These are phyloP conservation scores for Lichenothelia convexa DNA, from an alignment of 495 filamentous ascomycete genomes.

Conservation along the genomic window DNA sequence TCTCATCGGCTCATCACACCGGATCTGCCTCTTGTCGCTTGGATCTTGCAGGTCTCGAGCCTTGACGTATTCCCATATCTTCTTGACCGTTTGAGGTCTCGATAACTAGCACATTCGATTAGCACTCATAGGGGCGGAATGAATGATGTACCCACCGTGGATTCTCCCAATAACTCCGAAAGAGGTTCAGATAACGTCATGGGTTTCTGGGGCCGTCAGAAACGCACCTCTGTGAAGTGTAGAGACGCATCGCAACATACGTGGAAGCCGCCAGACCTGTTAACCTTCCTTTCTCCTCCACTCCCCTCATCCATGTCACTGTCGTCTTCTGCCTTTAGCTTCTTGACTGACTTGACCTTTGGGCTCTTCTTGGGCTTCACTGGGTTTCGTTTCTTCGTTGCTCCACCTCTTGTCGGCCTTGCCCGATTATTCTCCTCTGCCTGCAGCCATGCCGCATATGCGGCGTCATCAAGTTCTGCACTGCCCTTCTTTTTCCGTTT, in stretches of 20 bases:
- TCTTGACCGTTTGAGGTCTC: slow-evolving; percentile 86
- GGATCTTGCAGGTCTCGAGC: slow-evolving; percentile 76
- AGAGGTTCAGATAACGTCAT: slow-evolving; percentile 47
- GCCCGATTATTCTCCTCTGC: slow-evolving; percentile 68
- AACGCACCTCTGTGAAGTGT: slow-evolving; percentile 2
- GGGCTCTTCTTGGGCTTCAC: slow-evolving; percentile 30
- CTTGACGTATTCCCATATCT: slow-evolving; percentile 87
- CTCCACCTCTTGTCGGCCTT: slow-evolving; percentile 52
- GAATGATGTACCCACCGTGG: slow-evolving; percentile 18
- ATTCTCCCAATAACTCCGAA: slow-evolving; percentile 38
- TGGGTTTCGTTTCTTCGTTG: slow-evolving; percentile 21
- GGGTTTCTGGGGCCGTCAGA: slow-evolving; percentile 33
- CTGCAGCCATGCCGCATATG: slow-evolving; percentile 71
- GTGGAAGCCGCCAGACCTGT: slow-evolving; percentile 49
- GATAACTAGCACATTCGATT: slow-evolving; percentile 41
- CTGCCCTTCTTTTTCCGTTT: slow-evolving; percentile 24
- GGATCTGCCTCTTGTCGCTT: slow-evolving; percentile 73
- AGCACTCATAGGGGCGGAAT: not conserved
- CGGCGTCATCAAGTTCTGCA: slow-evolving; percentile 57
- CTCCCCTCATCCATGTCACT: slow-evolving; percentile 50
- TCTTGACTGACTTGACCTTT: slow-evolving; percentile 59
- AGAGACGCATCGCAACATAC: slow-evolving; percentile 25
- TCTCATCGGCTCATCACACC: slow-evolving; percentile 77
- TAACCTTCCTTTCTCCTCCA: slow-evolving; percentile 46
- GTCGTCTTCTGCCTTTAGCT: slow-evolving; percentile 60